phyloP scores from a whole-genome alignment of 257 asterid species.

The Ophiorrhiza pumila region DNA sequence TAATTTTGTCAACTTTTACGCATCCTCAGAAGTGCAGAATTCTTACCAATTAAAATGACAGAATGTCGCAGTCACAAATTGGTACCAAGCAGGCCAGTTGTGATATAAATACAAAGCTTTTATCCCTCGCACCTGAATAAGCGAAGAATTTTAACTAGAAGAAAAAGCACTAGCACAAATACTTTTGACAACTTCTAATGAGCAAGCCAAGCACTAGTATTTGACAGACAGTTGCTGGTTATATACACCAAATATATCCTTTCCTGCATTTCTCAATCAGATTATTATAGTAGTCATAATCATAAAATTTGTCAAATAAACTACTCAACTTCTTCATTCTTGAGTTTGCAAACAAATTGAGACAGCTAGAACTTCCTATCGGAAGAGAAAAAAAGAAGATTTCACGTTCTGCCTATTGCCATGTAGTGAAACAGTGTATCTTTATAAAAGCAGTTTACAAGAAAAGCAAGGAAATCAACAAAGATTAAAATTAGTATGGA shows the following conservation, averaged over 20 bases:
- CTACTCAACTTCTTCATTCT: conserved; percentile 1
- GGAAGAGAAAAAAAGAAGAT: not conserved
- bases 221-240: not conserved
- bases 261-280: not conserved
- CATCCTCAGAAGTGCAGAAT: conserved; percentile 8
- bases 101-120: conserved; percentile 81
- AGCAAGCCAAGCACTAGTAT: conserved; percentile 5
- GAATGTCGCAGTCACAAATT: conserved; percentile 89
- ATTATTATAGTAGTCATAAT: not conserved
- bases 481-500: conserved; percentile 10
- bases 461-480: not conserved
- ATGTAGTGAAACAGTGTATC: not conserved
- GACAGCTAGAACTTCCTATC: not conserved
- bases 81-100: conserved; percentile 85
- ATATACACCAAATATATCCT: not conserved
- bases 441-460: not conserved
- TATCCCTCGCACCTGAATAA: conserved; percentile 60
- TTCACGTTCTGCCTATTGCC: not conserved
- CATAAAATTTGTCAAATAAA: not conserved
- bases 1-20: conserved; percentile 7
- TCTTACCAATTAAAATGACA: conserved; percentile 88
- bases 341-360: not conserved
- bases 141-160: conserved; percentile 4
- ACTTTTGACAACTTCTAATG: too few species aligned
- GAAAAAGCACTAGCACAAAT: too few species aligned